Percentiles rank a stretch among this genome's conserved stretches.
Conservation (phyloP, 192 early-diverging fungal genomes). For the Allomyces macrogynus region DNA sequence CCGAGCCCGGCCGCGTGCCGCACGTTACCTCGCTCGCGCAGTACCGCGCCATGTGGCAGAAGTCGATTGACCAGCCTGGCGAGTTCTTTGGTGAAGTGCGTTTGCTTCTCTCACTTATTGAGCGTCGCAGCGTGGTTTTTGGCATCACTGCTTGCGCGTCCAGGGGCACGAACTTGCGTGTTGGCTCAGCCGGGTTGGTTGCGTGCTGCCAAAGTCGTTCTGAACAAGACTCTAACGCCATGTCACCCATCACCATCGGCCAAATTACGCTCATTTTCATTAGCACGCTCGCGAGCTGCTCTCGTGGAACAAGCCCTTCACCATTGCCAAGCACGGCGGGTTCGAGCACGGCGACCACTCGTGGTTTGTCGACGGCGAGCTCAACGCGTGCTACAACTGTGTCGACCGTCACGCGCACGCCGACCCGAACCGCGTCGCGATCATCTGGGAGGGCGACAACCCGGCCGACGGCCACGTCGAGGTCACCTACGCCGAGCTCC, state of each 20-base stretch:
- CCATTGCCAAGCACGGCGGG: constrained; percentile 41
- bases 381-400: constrained; percentile 92
- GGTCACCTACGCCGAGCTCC: constrained; percentile 67
- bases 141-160: background rate
- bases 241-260: constrained; percentile 4
- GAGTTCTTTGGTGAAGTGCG: constrained; percentile 65
- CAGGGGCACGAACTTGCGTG: constrained; percentile 1
- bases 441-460: constrained; percentile 79
- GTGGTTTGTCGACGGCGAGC: constrained; percentile 80
- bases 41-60: constrained; percentile 61
- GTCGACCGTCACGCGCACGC: constrained; percentile 74
- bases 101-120: background rate
- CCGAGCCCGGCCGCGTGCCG: constrained; percentile 27
- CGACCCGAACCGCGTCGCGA: constrained; percentile 57
- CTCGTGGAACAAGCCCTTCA: constrained; percentile 63
- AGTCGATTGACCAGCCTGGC: constrained; percentile 56
- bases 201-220: background rate
- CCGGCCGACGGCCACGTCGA: constrained; percentile 45
- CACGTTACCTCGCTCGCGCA: constrained; percentile 49
- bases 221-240: background rate
- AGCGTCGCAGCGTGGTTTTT: background rate
- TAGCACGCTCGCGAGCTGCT: constrained; percentile 57
- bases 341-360: constrained; percentile 71
- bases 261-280: background rate
- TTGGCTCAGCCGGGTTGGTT: background rate